Evolutionary conservation across 2,329 filamentous ascomycete genomes (phyloP), one percentile per base, ranked within the genome.

Genomic region (Hypoxylon sp.): DNA sequence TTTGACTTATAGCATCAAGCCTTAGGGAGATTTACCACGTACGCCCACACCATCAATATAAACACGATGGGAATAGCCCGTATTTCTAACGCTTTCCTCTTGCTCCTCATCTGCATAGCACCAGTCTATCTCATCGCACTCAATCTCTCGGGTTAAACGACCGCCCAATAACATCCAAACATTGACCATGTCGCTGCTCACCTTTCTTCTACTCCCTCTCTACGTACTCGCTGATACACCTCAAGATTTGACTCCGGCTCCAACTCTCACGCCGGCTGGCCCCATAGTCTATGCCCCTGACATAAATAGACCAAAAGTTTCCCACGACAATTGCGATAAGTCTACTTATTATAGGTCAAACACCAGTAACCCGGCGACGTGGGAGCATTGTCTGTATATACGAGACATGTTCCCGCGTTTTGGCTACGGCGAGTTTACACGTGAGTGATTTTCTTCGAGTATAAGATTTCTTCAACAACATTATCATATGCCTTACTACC

Each of bases 191-290:
- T 63, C 66, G 33, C 42, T 64, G 37, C 17, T 64, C 17, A n/a
- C 48, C 10, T 31, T 65, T 20, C 49, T 72, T 8, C 10, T 69
- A 10, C 31, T 69, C 4, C 56, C 66, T n/a, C 58, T 71, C 17
- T 44, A 37, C 40, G 63, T 25, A 13, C 56, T 71, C 17, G 63
- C 72, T 8, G 30, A 49, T 14, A 50, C 61, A 17, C n/a, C 55
- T 33, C 11, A 20, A n/a, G 20, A 20, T 2, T 13, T 40, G 48
- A 17, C 3, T 17, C 37, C 33, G 14, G 22, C 33, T 8, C 2
- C 25, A 8, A 5, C 33, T 17, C 22, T 53, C 31, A 63, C 58
- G 55, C 49, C 51, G 22, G 46, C 44, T 40, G 46, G 51, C 4
- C 8, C 10, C 10, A 56, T 35, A 6, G 53, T 63, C 17, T 72